Evolutionary conservation across 129 eudicot species (phyloP), one percentile per base, ranked within the genome.

Genomic region (Pulicaria dysenterica): DNA sequence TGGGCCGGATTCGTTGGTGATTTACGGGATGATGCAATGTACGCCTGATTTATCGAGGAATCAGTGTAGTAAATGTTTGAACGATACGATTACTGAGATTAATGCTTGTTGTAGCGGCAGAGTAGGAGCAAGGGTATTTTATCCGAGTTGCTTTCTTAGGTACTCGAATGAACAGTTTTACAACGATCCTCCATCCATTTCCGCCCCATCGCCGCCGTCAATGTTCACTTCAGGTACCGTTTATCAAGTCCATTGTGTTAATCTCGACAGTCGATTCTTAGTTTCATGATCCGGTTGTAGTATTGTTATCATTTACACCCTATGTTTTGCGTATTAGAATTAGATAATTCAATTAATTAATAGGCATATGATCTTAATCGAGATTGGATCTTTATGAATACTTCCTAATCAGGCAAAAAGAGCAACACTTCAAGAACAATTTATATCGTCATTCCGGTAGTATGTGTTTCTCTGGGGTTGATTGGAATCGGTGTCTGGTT

Each of bases 11-110:
- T 58, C 42, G 47, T 42, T 19, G 43, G 66, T 14, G 53, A 75
- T 89, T 4, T 86, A 62, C 64, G 84, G 56, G 8, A 59, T 84
- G 44, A 84, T 74, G 65, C 88, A 89, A 77, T 89, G 96, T 72
- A 84, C 88, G 7, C 92, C 93, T 42, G 90, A 89, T 75, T 65
- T 86, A 39, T 67, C 85, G 0, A 31, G 36, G 3, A 74, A 49
- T 5, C 68, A 80, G 67, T 89, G 93, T 43, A 42, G 51, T 3
- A 24, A 31, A 1, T 89, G 96, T 63, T 75, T 89, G 64, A 3
- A 17, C 4, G 54, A 15, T 8, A 54, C 85, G 2, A 41, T 65
- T 55, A 8, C 48, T 1, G 56, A 47, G 16, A 17, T 86, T 19
- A 57, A 69, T 9, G 11, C 0, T 0, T 84, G 82, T 61, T 86